These are phyloP conservation scores for Teratosphaeria pseudoeucalypti DNA, from an alignment of 2,329 filamentous ascomycete species.

Conservation along the genomic window DNA sequence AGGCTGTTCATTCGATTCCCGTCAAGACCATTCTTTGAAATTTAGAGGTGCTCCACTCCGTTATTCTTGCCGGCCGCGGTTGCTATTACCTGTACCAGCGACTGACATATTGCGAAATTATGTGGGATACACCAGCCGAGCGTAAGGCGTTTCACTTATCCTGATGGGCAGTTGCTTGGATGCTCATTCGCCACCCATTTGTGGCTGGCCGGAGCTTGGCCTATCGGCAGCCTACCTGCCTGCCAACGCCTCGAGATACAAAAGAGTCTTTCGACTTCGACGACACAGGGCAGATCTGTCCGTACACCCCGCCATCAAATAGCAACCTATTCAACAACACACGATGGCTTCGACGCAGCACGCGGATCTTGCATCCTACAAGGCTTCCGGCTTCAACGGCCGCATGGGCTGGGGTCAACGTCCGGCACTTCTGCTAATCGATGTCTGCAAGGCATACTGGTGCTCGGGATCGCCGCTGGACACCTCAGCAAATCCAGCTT, in stretches of 20 bases:
- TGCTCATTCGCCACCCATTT: neutral
- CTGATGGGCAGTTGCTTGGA: neutral
- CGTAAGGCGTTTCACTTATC: too few species aligned
- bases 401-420: conserved; percentile 17
- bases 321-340: too few species aligned
- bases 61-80: too few species aligned
- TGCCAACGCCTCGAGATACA: neutral
- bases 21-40: too few species aligned
- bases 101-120: too few species aligned
- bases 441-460: conserved; percentile 19
- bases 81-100: too few species aligned
- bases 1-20: too few species aligned
- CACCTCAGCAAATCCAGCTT: conserved; percentile 11
- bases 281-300: too few species aligned
- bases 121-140: too few species aligned
- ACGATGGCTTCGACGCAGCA: neutral
- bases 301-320: too few species aligned
- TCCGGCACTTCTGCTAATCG: conserved; percentile 15
- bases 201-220: neutral
- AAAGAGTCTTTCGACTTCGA: neutral
- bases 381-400: conserved; percentile 12
- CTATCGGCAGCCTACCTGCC: neutral
- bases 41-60: too few species aligned
- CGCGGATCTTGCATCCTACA: neutral
- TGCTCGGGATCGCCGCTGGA: conserved; percentile 14